These are phyloP conservation scores for Vigna angularis DNA, from an alignment of 306 rosid species.

Conservation along the genomic window DNA sequence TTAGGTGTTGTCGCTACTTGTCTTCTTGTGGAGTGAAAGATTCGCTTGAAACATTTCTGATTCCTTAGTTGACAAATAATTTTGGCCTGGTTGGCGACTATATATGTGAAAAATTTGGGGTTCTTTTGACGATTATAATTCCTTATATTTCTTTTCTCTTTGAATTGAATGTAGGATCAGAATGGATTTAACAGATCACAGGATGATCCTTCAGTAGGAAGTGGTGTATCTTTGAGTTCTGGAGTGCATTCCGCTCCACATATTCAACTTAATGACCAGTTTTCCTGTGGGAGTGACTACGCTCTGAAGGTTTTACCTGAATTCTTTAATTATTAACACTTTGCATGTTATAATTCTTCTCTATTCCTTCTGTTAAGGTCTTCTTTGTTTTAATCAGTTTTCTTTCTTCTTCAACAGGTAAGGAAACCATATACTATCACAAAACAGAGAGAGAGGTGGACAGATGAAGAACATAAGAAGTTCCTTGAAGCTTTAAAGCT, in stretches of 20 bases:
- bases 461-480: slow-evolving; percentile 83
- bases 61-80: slow-evolving; percentile 31
- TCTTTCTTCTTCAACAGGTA: slow-evolving; percentile 47
- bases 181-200: slow-evolving; percentile 41
- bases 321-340: slow-evolving; percentile 18
- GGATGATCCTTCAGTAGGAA: slow-evolving; percentile 45
- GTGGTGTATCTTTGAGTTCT: slow-evolving; percentile 49
- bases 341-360: neutral
- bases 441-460: slow-evolving; percentile 88
- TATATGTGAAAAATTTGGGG: neutral
- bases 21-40: slow-evolving; percentile 29
- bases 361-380: neutral
- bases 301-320: slow-evolving; percentile 66
- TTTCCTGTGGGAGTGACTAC: slow-evolving; percentile 54
- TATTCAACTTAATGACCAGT: slow-evolving; percentile 54
- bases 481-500: slow-evolving; percentile 86
- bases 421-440: slow-evolving; percentile 88
- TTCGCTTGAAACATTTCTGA: slow-evolving; percentile 15
- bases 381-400: slow-evolving; percentile 14
- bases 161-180: slow-evolving; percentile 55
- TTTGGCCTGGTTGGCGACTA: slow-evolving; percentile 19
- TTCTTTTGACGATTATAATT: slow-evolving; percentile 18
- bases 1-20: slow-evolving; percentile 8
- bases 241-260: slow-evolving; percentile 45
- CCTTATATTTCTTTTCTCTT: slow-evolving; percentile 31